Evolutionary conservation across 495 filamentous ascomycete genomes (phyloP), one percentile per base, ranked within the genome.

Genomic region (Aspergillus egyptiacus): DNA sequence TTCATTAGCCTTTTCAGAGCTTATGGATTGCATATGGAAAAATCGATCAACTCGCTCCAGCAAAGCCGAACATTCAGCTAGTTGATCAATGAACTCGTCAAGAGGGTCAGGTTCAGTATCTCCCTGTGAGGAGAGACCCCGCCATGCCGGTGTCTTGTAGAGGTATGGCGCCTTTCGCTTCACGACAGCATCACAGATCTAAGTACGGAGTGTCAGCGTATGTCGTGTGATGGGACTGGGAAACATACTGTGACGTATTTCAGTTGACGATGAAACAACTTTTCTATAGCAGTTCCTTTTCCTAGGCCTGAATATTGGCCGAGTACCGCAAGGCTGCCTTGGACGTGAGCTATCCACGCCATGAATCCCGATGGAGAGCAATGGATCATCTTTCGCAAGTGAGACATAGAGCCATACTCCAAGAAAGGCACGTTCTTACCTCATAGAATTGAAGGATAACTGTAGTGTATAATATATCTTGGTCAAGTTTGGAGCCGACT

Each of bases 391-490:
- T 61, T 14, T n/a, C 36, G 9, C 14, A 14, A 13, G 32, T 54
- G 30, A 53, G 39, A 18, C 36, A 35, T 15, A 27, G 11, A 14
- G 14, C 15, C 7, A 30, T 18, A 25, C 6, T 24, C 10, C 10
- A 11, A 17, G 19, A 14, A 24, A 17, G n/a, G 14, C 2, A 15
- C 15, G n/a, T n/a, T 0, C 11, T 32, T 55, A 60, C 59, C 50
- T 62, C 57, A 39, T 63, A 63, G 24, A 61, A 33, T 43, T 65
- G 53, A 31, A 62, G 57, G 5, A 59, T 37, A 9, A 64, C 51
- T 2, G 55, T 65, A 19, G 57, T 60, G 38, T 59, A 63, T 33
- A 61, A 28, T 9, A 53, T 24, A n/a, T 60, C 60, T 18, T 56
- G 48, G 11, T 59, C 54, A 10, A 58, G 48, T 18, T 43, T 50